Percentiles rank a stretch among this genome's conserved stretches.
phyloP scores from a whole-genome alignment of 306 rosid species.

The Elaeagnus macrophylla region DNA sequence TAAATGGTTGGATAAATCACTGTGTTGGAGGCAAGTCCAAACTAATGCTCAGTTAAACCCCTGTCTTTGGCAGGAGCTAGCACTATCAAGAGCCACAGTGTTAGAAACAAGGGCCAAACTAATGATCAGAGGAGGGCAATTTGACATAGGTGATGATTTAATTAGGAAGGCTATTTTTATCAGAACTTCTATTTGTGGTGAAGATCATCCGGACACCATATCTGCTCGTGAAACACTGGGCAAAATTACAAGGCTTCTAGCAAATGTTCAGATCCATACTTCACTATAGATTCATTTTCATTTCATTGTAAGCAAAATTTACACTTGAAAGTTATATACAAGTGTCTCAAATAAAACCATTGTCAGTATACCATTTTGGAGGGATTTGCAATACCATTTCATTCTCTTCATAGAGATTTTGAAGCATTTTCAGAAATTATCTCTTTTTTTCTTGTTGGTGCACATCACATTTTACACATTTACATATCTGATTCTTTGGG shows the following conservation, averaged over 20 bases:
- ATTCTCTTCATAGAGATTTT: conserved; percentile 18
- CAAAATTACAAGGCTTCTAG: conserved; percentile 73
- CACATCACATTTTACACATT: background rate
- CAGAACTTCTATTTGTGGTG: conserved; percentile 78
- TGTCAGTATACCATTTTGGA: conserved; percentile 26
- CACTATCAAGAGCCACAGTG: conserved; percentile 67
- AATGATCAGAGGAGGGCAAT: conserved; percentile 82
- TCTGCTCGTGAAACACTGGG: conserved; percentile 70
- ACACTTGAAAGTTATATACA: conserved; percentile 32
- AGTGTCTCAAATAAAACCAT: conserved; percentile 34
- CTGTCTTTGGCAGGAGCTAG: conserved; percentile 81
- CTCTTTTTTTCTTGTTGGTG: background rate
- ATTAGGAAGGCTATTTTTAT: conserved; percentile 73
- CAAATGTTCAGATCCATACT: conserved; percentile 53
- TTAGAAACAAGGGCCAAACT: conserved; percentile 80
- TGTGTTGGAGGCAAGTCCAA: conserved; percentile 70
- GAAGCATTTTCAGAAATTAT: background rate
- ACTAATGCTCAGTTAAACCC: conserved; percentile 81
- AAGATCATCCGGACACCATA: conserved; percentile 67
- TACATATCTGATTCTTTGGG: background rate
- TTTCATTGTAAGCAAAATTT: conserved; percentile 33
- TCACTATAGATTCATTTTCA: conserved; percentile 52
- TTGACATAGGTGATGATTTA: conserved; percentile 70
- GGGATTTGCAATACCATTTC: conserved; percentile 20
- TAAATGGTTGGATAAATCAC: conserved; percentile 70